Conservation (phyloP, 1,284 basidiomycete genomes). For the Cryptococcus wingfieldii region DNA sequence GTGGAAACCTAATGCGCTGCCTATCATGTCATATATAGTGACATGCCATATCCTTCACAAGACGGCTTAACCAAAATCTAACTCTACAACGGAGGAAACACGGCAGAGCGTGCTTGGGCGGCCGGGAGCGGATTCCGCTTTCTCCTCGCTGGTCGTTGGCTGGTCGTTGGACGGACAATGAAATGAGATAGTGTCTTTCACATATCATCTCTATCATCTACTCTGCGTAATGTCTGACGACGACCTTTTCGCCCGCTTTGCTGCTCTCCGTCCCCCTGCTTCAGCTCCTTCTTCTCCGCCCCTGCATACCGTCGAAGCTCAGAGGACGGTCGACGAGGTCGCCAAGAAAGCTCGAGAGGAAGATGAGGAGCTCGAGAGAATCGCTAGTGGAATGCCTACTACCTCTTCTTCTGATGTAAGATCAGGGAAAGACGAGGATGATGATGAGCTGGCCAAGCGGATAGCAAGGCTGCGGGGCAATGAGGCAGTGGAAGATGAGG, state of each 20-base stretch:
- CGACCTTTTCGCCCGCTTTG: slow-evolving; percentile 20
- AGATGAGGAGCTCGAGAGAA: slow-evolving; percentile 25
- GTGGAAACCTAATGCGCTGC: too few species aligned
- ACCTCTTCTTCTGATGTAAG: neutral
- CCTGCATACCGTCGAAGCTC: neutral
- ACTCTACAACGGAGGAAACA: too few species aligned
- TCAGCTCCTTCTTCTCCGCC: neutral
- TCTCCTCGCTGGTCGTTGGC: too few species aligned
- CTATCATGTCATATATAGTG: too few species aligned
- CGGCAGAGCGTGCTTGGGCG: too few species aligned
- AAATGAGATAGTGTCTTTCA: too few species aligned
- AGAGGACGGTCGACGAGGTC: neutral
- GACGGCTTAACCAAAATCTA: too few species aligned
- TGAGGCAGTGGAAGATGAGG: neutral
- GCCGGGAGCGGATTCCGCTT: too few species aligned
- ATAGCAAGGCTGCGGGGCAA: slow-evolving; percentile 12
- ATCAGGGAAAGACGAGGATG: neutral
- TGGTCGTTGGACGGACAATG: too few species aligned
- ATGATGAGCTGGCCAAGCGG: slow-evolving; percentile 16
- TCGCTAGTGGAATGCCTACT: slow-evolving; percentile 19
- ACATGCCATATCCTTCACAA: too few species aligned
- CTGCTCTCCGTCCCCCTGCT: slow-evolving; percentile 17
- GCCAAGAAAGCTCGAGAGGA: slow-evolving; percentile 19
- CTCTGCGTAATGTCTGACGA: slow-evolving; percentile 9
- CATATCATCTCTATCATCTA: too few species aligned